Base-by-base conservation (phyloP, 495 filamentous ascomycete genomes). In the Xylaria sp. region DNA sequence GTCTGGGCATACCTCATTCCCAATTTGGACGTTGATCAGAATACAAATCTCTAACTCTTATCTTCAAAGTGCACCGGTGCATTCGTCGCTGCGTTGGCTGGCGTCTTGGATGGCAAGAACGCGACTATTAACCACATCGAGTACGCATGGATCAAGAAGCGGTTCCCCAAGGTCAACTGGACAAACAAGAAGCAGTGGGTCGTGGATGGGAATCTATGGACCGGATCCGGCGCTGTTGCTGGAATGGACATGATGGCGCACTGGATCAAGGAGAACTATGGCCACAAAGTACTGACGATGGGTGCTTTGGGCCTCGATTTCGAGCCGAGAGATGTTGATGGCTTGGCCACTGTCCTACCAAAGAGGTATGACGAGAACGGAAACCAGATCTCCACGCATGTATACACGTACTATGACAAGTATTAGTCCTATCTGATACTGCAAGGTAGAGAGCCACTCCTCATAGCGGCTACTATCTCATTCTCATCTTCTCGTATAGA, bases 241-340 rank as follows among this genome's bases (percentile, higher is more conserved):
- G 80, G 78, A 17, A 82, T 80, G 80, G 80, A 82, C 55, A 82
- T 82, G 80, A 67, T 82, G 46, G 72, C 80, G 0, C 67, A 79
- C 50, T 81, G 80, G 80, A 55, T 81, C 12, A 74, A 76, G 52
- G 67, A 79, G 68, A 77, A 68, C 7, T 80, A 68, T 73, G 80
- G 76, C 0, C 29, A 31, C 21, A 44, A 66, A 5, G 62, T 66
- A 24, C 52, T 73, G 24, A 72, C 73, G 26, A 37, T 78, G 17
- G 73, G 75, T 19, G 57, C 33, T 14, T 33, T 72, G 46, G 73
- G 66, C 5, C 48, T 74, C 5, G 48, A 59, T 33, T 66, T 9
- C 29, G 62, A 66, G 44, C 62, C 62, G 6, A 66, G 62, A 19
- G 62, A 66, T 52, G 8, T 66, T 24, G 62, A 66, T 52, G 62